Percentiles rank a stretch among this genome's conserved stretches.
phyloP scores from a whole-genome alignment of 2,329 filamentous ascomycete species.

The Sporothrix mexicana region DNA sequence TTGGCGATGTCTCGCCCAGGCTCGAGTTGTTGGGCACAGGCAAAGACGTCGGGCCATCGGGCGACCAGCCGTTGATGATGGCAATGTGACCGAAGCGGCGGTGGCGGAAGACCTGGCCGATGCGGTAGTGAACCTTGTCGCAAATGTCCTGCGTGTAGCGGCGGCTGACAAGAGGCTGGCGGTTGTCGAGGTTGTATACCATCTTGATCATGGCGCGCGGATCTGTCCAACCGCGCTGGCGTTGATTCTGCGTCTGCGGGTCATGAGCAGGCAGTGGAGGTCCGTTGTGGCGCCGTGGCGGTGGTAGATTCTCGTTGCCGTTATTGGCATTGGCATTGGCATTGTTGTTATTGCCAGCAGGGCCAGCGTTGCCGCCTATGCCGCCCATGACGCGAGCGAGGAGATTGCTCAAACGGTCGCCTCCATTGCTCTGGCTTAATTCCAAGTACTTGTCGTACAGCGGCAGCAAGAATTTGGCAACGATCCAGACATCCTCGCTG shows the following conservation, averaged over 20 bases:
- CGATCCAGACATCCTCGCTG: constrained; percentile 73
- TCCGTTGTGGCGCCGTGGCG: not conserved
- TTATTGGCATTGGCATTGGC: not conserved
- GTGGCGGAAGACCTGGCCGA: constrained; percentile 87
- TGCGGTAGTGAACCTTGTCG: constrained; percentile 62
- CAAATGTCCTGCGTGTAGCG: constrained; percentile 47
- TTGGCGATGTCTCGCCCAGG: constrained; percentile 43
- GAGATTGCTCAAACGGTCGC: constrained; percentile 40
- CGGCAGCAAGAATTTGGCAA: constrained; percentile 71
- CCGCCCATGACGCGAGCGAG: constrained; percentile 25
- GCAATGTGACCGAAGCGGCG: constrained; percentile 78
- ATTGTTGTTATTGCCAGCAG: constrained; percentile 29
- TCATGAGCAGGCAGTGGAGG: not conserved
- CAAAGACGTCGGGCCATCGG: constrained; percentile 42
- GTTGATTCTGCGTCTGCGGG: constrained; percentile 39
- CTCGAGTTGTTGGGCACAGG: constrained; percentile 41
- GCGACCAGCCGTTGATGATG: constrained; percentile 87
- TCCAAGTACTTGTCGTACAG: constrained; percentile 57
- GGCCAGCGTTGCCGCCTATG: not conserved
- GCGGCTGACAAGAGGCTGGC: constrained; percentile 46
- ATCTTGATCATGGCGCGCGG: constrained; percentile 48
- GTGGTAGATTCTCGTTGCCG: not conserved
- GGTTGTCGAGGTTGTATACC: constrained; percentile 54
- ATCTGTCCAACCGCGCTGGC: constrained; percentile 43
- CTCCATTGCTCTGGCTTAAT: constrained; percentile 57